Percentiles rank a stretch among this genome's conserved stretches.
phyloP scores from a whole-genome alignment of 768 basidiomycete genomes.

The Pholiota molesta region DNA sequence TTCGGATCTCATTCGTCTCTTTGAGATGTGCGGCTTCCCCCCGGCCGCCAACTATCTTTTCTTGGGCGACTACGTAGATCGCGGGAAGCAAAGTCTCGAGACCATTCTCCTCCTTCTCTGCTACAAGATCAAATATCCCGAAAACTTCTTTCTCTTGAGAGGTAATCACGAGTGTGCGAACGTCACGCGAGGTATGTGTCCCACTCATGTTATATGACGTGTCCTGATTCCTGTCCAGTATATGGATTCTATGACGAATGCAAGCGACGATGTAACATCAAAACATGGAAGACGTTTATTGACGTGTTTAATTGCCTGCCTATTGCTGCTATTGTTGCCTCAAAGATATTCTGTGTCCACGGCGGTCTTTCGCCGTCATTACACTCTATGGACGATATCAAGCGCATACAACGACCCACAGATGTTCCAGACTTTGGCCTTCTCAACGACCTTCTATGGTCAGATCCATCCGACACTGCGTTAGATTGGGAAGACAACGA shows the following conservation, averaged over 20 bases:
- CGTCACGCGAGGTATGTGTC: constrained; percentile 87
- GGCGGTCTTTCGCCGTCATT: constrained; percentile 93
- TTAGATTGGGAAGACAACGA: constrained; percentile 99
- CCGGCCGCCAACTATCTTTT: constrained; percentile 97
- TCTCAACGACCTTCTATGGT: constrained; percentile 96
- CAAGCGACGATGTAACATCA: constrained; percentile 98
- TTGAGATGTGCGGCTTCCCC: constrained; percentile 99
- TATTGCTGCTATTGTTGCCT: constrained; percentile 97
- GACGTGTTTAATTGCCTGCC: constrained; percentile 99
- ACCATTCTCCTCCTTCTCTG: constrained; percentile 95
- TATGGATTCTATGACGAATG: constrained; percentile 99
- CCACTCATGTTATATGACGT: constrained; percentile 11
- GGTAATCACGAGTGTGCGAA: constrained; percentile 99
- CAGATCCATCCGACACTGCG: constrained; percentile 97
- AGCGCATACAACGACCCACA: constrained; percentile 95
- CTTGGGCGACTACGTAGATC: constrained; percentile 98
- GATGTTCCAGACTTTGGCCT: constrained; percentile 99
- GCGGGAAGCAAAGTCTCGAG: constrained; percentile 97
- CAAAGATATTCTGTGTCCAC: constrained; percentile 99
- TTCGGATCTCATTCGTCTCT: constrained; percentile 95
- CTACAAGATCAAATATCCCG: constrained; percentile 99
- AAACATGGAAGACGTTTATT: constrained; percentile 99
- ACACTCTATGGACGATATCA: constrained; percentile 97
- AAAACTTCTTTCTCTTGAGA: constrained; percentile 97
- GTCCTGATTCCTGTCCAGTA: constrained; percentile 51